Conservation (phyloP, 257 asterid genomes). For the Linaria vulgaris region DNA sequence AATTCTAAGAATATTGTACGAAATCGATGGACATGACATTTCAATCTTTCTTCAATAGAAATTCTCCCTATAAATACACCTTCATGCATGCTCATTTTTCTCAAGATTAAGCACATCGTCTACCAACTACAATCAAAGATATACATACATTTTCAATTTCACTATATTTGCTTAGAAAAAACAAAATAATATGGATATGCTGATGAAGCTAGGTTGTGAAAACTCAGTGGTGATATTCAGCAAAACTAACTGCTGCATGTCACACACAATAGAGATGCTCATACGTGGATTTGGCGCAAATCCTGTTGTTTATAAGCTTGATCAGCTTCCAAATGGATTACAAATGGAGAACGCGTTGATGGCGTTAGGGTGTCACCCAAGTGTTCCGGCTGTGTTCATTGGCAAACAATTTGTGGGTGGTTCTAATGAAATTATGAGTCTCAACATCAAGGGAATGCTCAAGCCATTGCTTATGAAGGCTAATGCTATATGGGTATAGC, state of each 20-base stretch:
- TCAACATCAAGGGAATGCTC: constrained; percentile 48
- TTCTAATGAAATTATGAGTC: constrained; percentile 63
- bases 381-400: constrained; percentile 63
- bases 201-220: constrained; percentile 40
- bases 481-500: constrained; percentile 59
- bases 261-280: constrained; percentile 41
- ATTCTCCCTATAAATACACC: background rate
- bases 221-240: constrained; percentile 62
- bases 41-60: too few relatives aligned
- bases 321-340: constrained; percentile 35
- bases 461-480: constrained; percentile 57
- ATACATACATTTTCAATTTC: too few relatives aligned
- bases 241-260: constrained; percentile 60
- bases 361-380: constrained; percentile 52
- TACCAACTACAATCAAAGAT: background rate
- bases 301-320: constrained; percentile 48
- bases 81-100: background rate
- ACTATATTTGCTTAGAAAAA: background rate
- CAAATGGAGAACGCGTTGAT: constrained; percentile 51
- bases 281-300: constrained; percentile 57
- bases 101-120: background rate
- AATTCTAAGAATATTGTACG: background rate
- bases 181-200: constrained; percentile 43
- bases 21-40: background rate
- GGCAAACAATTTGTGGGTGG: constrained; percentile 58